A percentile compares a stretch with the other conserved stretches of the same genome.
Conservation (phyloP, 306 rosid genomes). For the Herpetospermum pedunculosum region DNA sequence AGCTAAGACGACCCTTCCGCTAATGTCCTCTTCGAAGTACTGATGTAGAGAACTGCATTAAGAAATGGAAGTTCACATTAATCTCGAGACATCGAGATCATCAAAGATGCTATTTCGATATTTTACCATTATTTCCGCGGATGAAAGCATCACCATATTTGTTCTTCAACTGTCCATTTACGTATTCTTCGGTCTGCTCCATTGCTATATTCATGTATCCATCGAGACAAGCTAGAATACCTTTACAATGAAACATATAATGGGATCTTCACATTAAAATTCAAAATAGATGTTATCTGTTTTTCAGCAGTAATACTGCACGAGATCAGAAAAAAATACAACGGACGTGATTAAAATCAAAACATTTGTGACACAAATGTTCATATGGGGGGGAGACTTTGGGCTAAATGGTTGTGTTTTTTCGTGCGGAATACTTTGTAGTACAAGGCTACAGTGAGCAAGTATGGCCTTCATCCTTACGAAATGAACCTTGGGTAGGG, state of each 20-base stretch:
- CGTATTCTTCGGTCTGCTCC: slow-evolving; percentile 98
- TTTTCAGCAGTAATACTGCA: background rate
- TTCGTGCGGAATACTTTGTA: background rate
- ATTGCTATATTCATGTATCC: slow-evolving; percentile 98
- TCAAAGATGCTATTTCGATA: background rate
- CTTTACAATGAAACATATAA: slow-evolving; percentile 27
- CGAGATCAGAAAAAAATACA: background rate
- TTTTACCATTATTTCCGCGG: slow-evolving; percentile 78
- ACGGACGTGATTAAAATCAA: background rate
- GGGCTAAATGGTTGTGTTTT: background rate
- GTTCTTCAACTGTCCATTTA: slow-evolving; percentile 85
- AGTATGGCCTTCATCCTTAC: background rate
- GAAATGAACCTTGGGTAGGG: background rate
- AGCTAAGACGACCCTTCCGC: slow-evolving; percentile 62
- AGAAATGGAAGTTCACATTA: background rate
- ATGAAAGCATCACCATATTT: slow-evolving; percentile 95
- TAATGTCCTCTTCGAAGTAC: slow-evolving; percentile 81
- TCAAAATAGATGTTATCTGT: background rate
- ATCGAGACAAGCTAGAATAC: slow-evolving; percentile 92
- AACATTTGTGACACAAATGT: background rate
- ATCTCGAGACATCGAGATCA: background rate
- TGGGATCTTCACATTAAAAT: background rate
- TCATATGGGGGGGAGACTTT: background rate
- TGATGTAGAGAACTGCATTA: slow-evolving; percentile 82
- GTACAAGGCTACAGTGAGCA: background rate